Percentiles rank a stretch among this genome's conserved stretches.
Conservation (phyloP, 352 stramenopile species). For the Globisporangium radiosum region DNA sequence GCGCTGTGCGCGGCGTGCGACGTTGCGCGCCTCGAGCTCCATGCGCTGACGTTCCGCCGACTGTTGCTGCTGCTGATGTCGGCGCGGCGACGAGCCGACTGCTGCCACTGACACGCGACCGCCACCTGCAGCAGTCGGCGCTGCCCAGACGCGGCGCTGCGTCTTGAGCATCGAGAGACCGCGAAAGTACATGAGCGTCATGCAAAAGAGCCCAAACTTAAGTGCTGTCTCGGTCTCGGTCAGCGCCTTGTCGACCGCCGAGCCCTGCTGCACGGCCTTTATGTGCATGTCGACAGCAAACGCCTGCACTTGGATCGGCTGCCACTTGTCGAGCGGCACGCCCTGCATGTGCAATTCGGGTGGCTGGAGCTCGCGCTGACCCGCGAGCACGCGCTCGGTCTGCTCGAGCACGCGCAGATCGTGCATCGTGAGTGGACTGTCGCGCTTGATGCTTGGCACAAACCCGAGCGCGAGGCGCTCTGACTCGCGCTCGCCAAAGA, state of each 20-base stretch:
- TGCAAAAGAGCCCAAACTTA: slow-evolving; percentile 94
- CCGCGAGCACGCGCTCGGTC: slow-evolving; percentile 31
- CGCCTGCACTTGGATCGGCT: slow-evolving; percentile 62
- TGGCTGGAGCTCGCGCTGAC: slow-evolving; percentile 20
- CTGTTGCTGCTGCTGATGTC: slow-evolving; percentile 6
- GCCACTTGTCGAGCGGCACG: slow-evolving; percentile 61
- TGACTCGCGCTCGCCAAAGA: slow-evolving; percentile 92
- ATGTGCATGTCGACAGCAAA: slow-evolving; percentile 36
- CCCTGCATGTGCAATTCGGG: slow-evolving; percentile 39
- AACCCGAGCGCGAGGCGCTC: slow-evolving; percentile 60
- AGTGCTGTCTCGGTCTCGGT: slow-evolving; percentile 89
- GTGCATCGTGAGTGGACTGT: slow-evolving; percentile 66
- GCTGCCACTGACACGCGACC: background rate
- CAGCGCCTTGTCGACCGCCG: slow-evolving; percentile 53
- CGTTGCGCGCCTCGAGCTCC: slow-evolving; percentile 43
- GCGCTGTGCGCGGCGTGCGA: slow-evolving; percentile 29
- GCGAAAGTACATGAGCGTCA: slow-evolving; percentile 96
- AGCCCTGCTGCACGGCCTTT: slow-evolving; percentile 71
- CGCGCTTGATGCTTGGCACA: slow-evolving; percentile 80
- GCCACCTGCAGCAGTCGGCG: slow-evolving; percentile 1
- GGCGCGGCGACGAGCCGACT: slow-evolving; percentile 20
- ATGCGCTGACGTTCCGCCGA: slow-evolving; percentile 39
- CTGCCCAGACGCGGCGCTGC: slow-evolving; percentile 76
- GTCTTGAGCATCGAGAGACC: slow-evolving; percentile 83
- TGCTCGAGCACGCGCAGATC: slow-evolving; percentile 59